Evolutionary conservation across 1,139 yeast genomes (phyloP), one percentile per base, ranked within the genome.

Genomic region (Hyphopichia khmerensis): DNA sequence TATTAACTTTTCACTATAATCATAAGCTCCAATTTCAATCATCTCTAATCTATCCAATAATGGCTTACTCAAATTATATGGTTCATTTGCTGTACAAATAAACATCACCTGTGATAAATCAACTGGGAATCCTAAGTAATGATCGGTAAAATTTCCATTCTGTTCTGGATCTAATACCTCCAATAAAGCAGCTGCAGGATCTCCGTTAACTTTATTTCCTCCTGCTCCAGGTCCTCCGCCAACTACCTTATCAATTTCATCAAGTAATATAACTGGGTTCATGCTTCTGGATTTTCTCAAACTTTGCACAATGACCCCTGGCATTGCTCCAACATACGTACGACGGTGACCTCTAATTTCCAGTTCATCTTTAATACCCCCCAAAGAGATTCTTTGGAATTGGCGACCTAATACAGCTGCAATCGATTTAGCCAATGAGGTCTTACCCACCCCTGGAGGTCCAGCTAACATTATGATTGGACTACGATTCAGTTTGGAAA

Each of bases 401-500:
- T 82, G 80, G 43, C 96, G 74, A 3, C 87, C 87, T 48, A 90
- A 67, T 2, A 95, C 80, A n/a, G 76, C 72, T 2, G 97, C 96
- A 41, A 90, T 82, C 0, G 96, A 86, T 57, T 84, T 84, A 3
- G 96, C 96, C 46, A 90, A 72, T 2, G 96, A 87, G 0, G 97
- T 90, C 60, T 90, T 90, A 33, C 97, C 97, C 7, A 90, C 96
- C 38, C 97, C 97, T 0, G 97, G 97, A 9, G 97, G 97, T 0
- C 97, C 97, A 3, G 90, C 90, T 45, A 91, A 71, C 64, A 89
- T 75, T 37, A 91, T 71, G 39, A 89, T 88, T 23, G 96, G 93
- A 7, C 93, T 77, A 55, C 78, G 80, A 50, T 72, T 72, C 40
- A 60, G 58, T 39, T 61, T 66, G 2, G 70, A 60, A 10, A 67